Evolutionary conservation across 2,329 filamentous ascomycete genomes (phyloP).

Genomic region (Penicillium aurantiogriseum): DNA sequence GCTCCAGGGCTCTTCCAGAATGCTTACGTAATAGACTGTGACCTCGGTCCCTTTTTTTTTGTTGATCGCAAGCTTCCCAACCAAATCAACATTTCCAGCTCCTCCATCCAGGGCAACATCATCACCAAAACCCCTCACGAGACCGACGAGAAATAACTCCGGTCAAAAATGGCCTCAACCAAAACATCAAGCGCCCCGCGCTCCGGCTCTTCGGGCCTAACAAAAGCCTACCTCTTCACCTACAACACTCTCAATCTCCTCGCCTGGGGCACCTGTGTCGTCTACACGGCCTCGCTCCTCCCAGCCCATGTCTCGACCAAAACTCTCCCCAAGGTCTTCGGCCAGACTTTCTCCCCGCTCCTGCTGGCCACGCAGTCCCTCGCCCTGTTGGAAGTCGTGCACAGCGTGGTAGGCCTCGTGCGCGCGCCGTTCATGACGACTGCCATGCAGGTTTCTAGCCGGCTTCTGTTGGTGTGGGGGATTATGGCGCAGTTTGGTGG

Average conservation of each 20-base stretch:
- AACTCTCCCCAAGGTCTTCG: slow-evolving; percentile 43
- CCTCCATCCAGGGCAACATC: slow-evolving; percentile 5
- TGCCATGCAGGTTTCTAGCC: slow-evolving; percentile 81
- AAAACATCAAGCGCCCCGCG: slow-evolving; percentile 14
- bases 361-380: slow-evolving; percentile 72
- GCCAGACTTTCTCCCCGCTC: slow-evolving; percentile 44
- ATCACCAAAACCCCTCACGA: slow-evolving; percentile 6
- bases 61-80: slow-evolving; percentile 8
- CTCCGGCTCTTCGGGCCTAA: slow-evolving; percentile 45
- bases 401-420: slow-evolving; percentile 77
- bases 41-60: slow-evolving; percentile 6
- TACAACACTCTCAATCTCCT: slow-evolving; percentile 80
- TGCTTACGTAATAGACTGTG: slow-evolving; percentile 15
- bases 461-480: slow-evolving; percentile 85
- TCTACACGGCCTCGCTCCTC: slow-evolving; percentile 61
- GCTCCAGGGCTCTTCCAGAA: slow-evolving; percentile 16
- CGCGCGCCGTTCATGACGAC: slow-evolving; percentile 83
- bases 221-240: slow-evolving; percentile 70
- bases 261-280: slow-evolving; percentile 76
- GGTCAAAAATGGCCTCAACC: slow-evolving; percentile 17
- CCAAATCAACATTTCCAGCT: slow-evolving; percentile 12
- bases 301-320: slow-evolving; percentile 52
- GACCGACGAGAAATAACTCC: neutral
- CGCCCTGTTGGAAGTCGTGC: slow-evolving; percentile 78
- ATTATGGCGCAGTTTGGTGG: slow-evolving; percentile 67